Conservation (phyloP, 345 rosid species). For the Salix caprea region DNA sequence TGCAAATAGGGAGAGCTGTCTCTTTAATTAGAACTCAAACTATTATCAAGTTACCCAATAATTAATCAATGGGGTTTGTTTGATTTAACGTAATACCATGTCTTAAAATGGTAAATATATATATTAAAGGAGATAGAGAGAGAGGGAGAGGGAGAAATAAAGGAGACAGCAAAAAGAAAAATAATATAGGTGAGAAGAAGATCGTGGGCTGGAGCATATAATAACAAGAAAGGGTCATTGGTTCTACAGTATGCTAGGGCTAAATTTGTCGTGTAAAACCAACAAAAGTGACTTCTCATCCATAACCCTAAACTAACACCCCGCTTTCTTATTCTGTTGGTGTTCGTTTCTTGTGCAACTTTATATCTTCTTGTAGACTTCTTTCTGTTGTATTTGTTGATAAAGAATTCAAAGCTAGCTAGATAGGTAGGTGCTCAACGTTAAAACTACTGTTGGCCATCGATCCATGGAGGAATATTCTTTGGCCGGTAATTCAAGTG, state of each 20-base stretch:
- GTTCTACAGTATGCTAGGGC: conserved; percentile 23
- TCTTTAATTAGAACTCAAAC: conserved; percentile 20
- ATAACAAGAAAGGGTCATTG: conserved; percentile 32
- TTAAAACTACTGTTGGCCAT: neutral
- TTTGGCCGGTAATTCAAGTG: conserved; percentile 1
- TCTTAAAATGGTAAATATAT: conserved; percentile 15
- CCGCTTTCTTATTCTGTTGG: conserved; percentile 37
- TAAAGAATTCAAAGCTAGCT: conserved; percentile 7
- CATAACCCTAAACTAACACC: conserved; percentile 56
- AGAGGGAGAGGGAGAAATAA: neutral
- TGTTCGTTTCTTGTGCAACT: conserved; percentile 18
- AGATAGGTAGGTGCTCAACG: neutral
- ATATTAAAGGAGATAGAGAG: neutral
- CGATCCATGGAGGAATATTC: conserved; percentile 18
- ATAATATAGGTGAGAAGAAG: conserved; percentile 14
- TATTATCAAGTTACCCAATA: conserved; percentile 16
- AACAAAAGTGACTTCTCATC: conserved; percentile 76
- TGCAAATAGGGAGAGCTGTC: conserved; percentile 43
- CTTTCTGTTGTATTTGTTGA: conserved; percentile 29
- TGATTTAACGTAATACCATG: conserved; percentile 50
- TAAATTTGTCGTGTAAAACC: conserved; percentile 59
- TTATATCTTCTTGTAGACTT: conserved; percentile 42
- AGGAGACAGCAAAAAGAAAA: neutral
- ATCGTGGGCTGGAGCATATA: conserved; percentile 24
- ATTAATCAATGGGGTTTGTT: conserved; percentile 14